Conservation (phyloP, 2,329 filamentous ascomycete species). For the Diaporthe sp. region DNA sequence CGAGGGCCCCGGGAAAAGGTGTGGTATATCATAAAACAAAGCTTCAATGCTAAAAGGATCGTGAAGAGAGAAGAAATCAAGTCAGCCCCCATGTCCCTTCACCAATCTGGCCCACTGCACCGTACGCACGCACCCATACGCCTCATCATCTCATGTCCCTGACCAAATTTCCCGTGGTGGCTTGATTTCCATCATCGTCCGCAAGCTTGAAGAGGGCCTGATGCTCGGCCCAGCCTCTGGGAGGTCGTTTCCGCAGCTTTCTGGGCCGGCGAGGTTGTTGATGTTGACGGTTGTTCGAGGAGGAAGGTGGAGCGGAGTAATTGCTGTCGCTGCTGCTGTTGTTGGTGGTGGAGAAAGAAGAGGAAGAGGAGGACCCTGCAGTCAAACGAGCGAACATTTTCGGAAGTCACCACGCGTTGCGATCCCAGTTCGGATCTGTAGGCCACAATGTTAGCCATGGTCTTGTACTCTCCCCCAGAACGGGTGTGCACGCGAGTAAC, state of each 20-base stretch:
- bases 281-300: constrained; percentile 41
- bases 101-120: constrained; percentile 27
- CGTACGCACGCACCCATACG: neutral
- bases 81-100: constrained; percentile 3
- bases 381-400: constrained; percentile 50
- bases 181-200: constrained; percentile 31
- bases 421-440: constrained; percentile 88
- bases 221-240: constrained; percentile 48
- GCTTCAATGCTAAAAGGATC: constrained; percentile 33
- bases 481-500: neutral
- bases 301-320: constrained; percentile 32
- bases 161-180: neutral
- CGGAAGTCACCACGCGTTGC: constrained; percentile 82
- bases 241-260: constrained; percentile 60
- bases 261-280: constrained; percentile 51
- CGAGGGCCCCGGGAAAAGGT: constrained; percentile 10
- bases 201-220: constrained; percentile 47
- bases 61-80: constrained; percentile 9
- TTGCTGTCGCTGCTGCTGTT: constrained; percentile 42
- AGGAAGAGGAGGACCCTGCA: constrained; percentile 40
- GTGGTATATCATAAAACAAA: constrained; percentile 37
- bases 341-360: constrained; percentile 27
- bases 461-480: neutral
- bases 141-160: constrained; percentile 21
- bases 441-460: constrained; percentile 1